phyloP scores from a whole-genome alignment of 371 early-diverging fungal genomes.

The Mortierella sp. region DNA sequence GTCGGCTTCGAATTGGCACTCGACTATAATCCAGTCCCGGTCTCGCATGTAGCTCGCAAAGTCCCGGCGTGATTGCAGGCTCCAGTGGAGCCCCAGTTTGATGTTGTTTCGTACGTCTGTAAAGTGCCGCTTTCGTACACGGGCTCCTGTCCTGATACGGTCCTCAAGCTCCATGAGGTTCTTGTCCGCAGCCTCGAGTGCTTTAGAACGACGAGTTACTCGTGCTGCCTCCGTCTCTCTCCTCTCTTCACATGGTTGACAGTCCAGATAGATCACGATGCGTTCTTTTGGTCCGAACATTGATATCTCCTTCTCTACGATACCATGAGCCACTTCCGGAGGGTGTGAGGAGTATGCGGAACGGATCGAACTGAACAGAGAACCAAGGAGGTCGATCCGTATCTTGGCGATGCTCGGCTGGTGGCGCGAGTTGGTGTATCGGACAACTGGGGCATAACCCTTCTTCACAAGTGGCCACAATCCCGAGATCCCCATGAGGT shows the following conservation, averaged over 20 bases:
- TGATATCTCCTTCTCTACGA: background rate
- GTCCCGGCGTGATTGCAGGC: background rate
- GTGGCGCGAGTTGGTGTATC: background rate
- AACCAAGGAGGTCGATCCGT: background rate
- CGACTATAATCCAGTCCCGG: background rate
- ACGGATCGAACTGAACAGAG: background rate
- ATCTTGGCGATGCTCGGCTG: background rate
- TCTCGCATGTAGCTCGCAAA: background rate
- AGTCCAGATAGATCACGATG: background rate
- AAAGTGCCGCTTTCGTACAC: too few relatives aligned
- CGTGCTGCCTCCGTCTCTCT: background rate
- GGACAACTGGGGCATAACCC: background rate
- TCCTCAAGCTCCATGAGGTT: too few relatives aligned
- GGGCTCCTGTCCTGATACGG: too few relatives aligned
- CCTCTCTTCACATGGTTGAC: background rate
- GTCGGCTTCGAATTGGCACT: conserved; percentile 3
- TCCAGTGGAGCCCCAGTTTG: too few relatives aligned
- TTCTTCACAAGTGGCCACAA: background rate
- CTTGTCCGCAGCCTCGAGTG: too few relatives aligned
- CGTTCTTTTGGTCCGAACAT: background rate
- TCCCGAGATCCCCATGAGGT: too few relatives aligned
- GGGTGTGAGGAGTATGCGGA: background rate
- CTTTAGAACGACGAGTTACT: background rate
- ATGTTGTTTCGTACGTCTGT: background rate
- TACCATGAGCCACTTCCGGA: background rate